These are phyloP conservation scores for Plasmodium gallinaceum DNA, from an alignment of 169 alveolate genomes.

Conservation along the genomic window DNA sequence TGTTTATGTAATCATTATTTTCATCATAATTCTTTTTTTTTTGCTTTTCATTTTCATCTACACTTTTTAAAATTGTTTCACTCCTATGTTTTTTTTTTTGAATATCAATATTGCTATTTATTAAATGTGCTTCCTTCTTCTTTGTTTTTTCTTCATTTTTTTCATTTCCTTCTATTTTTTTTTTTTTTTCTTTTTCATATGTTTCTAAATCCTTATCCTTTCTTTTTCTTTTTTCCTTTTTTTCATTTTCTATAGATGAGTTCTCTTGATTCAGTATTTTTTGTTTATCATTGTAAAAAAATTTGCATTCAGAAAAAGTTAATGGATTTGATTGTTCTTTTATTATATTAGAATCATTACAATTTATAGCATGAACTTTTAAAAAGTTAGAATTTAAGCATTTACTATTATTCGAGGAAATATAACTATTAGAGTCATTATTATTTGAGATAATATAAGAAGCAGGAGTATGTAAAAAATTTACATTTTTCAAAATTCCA, in stretches of 20 bases:
- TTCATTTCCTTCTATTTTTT: conserved; percentile 5
- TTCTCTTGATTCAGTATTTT: background rate
- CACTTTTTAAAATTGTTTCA: conserved; percentile 2
- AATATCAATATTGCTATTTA: conserved; percentile 12
- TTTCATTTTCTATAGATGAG: conserved; percentile 8
- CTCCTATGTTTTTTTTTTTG: conserved; percentile 20
- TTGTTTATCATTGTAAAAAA: conserved; percentile 16
- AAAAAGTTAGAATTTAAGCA: conserved; percentile 8
- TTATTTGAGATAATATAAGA: conserved; percentile 34
- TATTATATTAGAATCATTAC: conserved; percentile 14
- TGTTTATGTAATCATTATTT: background rate
- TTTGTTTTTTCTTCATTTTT: background rate
- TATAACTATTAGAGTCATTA: conserved; percentile 4
- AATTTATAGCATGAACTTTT: conserved; percentile 24
- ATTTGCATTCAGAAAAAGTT: conserved; percentile 4
- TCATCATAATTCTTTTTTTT: conserved; percentile 16
- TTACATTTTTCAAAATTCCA: conserved; percentile 34
- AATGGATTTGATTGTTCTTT: conserved; percentile 28
- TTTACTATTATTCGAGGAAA: conserved; percentile 12
- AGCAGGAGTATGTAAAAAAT: conserved; percentile 1
- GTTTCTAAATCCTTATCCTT: conserved; percentile 1
- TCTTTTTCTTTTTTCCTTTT: background rate
- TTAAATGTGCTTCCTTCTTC: conserved; percentile 13
- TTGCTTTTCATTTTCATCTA: background rate
- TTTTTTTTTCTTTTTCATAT: background rate